A percentile compares a stretch with the other conserved stretches of the same genome.
Conservation (phyloP, 169 alveolate genomes). For the Plasmodium vivax region DNA sequence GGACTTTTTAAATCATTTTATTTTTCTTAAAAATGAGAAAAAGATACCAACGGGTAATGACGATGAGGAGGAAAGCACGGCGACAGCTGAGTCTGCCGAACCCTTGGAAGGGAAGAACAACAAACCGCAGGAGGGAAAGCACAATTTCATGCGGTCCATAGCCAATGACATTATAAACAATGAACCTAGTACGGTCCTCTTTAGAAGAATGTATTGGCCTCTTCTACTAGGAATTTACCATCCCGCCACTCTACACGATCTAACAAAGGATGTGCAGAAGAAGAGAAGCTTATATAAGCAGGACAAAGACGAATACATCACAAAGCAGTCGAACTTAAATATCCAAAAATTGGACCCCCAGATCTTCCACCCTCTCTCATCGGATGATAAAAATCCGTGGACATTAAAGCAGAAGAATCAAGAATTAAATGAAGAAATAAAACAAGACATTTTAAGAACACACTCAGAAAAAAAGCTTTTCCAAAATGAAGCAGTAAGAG, state of each 20-base stretch:
- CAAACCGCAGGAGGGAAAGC: neutral
- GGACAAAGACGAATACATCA: conserved; percentile 56
- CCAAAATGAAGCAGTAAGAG: conserved; percentile 77
- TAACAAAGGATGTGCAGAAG: conserved; percentile 17
- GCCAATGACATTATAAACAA: conserved; percentile 44
- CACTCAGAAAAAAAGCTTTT: conserved; percentile 83
- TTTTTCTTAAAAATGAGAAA: conserved; percentile 8
- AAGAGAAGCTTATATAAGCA: conserved; percentile 21
- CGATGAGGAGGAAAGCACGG: neutral
- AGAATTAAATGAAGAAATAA: conserved; percentile 81
- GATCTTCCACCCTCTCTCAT: conserved; percentile 84
- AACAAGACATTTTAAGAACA: conserved; percentile 84
- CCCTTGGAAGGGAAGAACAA: neutral
- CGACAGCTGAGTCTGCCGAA: neutral
- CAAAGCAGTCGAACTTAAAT: conserved; percentile 35
- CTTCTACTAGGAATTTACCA: conserved; percentile 47
- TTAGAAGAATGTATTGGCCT: conserved; percentile 56
- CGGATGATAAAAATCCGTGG: conserved; percentile 85
- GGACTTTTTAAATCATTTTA: conserved; percentile 53
- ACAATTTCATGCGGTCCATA: neutral
- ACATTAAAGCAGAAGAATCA: conserved; percentile 75
- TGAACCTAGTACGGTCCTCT: neutral
- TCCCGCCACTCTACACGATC: neutral
- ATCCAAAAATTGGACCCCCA: conserved; percentile 82
- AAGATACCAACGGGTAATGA: neutral